Base-by-base conservation (phyloP, 495 filamentous ascomycete genomes). In the Penicillium pulvis region DNA sequence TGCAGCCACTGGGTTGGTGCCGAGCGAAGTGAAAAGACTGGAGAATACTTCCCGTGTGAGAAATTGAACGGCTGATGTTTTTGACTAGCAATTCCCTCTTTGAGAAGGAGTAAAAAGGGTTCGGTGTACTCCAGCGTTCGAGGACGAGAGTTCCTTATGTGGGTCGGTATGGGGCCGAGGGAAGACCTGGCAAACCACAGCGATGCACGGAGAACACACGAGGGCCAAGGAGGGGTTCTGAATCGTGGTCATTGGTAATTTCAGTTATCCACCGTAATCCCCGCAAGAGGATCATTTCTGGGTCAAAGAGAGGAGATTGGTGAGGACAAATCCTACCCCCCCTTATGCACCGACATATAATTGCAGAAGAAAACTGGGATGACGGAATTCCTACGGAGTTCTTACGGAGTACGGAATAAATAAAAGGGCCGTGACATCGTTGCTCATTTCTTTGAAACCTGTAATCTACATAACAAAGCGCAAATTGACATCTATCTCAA, bases 381-480 rank as follows among this genome's bases (percentile, higher is more conserved):
- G 26, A 28, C 3, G 6, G 26, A 6, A 28, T 28, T 28, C 2
- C 26, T 7, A 14, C 39, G 39, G 39, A 41, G 39, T 41, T 51
- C 50, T 17, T 52, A 39, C 35, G 31, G 31, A 47, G 20, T 24
- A 12, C 43, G 43, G 23, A 19, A 16, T 19, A 11, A 30, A 1
- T 26, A 12, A 6, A 23, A 46, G 16, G 12, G 36, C 44, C 54
- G 42, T 56, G 31, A 49, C 33, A 41, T 56, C 54, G 44, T 56
- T 48, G 16, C 54, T 36, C 54, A 56, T 56, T 56, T 35, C 19
- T 47, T 30, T 48, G 39, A 46, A 58, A 52, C 24, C 14, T 20
- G 26, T 8, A 14, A 30, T 55, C 26, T 69, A 78, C 75, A 78
- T 78, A 55, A 77, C 71, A 67, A 76, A 78, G 54, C 71, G 68